phyloP scores from a whole-genome alignment of 345 rosid genomes.

The Heritiera littoralis region DNA sequence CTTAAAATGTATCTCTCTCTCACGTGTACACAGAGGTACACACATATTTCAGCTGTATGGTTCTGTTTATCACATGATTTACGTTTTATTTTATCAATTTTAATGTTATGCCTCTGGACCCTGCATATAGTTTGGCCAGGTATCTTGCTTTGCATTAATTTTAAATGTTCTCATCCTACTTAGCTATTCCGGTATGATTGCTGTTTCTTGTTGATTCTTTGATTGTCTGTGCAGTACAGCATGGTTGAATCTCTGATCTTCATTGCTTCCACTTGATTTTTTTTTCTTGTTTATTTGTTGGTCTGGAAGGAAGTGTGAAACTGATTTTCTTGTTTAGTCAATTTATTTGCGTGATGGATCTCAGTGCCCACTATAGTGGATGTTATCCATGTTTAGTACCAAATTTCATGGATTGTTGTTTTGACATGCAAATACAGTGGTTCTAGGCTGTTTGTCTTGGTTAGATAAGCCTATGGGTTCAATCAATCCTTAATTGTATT shows the following conservation, averaged over 20 bases:
- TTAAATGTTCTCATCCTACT: neutral
- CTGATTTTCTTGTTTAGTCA: neutral
- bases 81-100: slow-evolving; percentile 2
- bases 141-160: slow-evolving; percentile 6
- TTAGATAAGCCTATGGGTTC: neutral
- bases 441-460: slow-evolving; percentile 6
- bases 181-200: neutral
- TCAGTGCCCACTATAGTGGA: neutral
- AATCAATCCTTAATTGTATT: neutral
- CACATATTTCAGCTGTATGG: neutral
- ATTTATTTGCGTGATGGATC: neutral
- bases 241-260: neutral
- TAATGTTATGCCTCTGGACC: neutral
- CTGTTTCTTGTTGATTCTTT: neutral
- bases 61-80: neutral
- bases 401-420: slow-evolving; percentile 4
- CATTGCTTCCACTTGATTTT: neutral
- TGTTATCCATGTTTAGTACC: neutral
- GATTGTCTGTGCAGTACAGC: neutral
- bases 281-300: slow-evolving; percentile 11
- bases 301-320: slow-evolving; percentile 9
- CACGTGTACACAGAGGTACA: no score
- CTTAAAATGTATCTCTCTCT: no score
- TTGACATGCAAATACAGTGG: neutral
- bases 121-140: neutral